Evolutionary conservation across 2,329 filamentous ascomycete species (phyloP).

Genomic region (Aspergillus sojae): DNA sequence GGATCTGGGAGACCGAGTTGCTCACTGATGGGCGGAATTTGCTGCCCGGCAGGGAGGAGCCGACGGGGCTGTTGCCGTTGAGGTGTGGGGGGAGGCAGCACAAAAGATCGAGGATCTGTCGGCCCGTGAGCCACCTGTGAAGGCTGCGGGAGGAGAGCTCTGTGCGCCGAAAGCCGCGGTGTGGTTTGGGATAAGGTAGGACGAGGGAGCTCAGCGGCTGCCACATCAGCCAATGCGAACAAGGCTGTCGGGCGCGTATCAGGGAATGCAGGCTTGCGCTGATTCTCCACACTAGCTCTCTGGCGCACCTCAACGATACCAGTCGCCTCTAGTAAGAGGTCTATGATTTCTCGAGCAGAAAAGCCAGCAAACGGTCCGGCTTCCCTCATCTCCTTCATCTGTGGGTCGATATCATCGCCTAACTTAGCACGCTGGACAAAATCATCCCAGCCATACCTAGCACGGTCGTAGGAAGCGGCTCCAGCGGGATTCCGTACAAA

Average conservation of each 20-base stretch:
- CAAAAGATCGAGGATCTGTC: slow-evolving; percentile 36
- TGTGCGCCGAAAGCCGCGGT: slow-evolving; percentile 43
- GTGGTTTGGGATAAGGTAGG: slow-evolving; percentile 45
- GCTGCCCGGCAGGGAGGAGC: slow-evolving; percentile 38
- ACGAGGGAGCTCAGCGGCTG: slow-evolving; percentile 34
- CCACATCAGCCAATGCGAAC: slow-evolving; percentile 39
- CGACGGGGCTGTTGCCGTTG: slow-evolving; percentile 39
- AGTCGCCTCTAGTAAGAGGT: slow-evolving; percentile 34
- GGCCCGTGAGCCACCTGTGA: slow-evolving; percentile 25
- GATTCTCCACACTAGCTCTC: slow-evolving; percentile 8
- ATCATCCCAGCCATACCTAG: slow-evolving; percentile 42
- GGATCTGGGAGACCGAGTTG: slow-evolving; percentile 41
- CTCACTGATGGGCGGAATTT: slow-evolving; percentile 33
- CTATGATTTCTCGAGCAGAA: slow-evolving; percentile 27
- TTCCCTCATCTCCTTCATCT: slow-evolving; percentile 41
- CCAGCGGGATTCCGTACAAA: slow-evolving; percentile 38
- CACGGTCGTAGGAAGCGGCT: slow-evolving; percentile 38
- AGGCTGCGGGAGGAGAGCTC: slow-evolving; percentile 33
- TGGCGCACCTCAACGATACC: slow-evolving; percentile 23
- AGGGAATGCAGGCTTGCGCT: slow-evolving; percentile 10
- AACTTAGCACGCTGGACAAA: slow-evolving; percentile 43
- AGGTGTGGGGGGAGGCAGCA: slow-evolving; percentile 28
- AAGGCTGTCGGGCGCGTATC: slow-evolving; percentile 32
- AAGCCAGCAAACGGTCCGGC: slow-evolving; percentile 27
- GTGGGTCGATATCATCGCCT: slow-evolving; percentile 40